These are phyloP conservation scores for Euphorbia peplus DNA, from an alignment of 345 rosid species.

Conservation along the genomic window DNA sequence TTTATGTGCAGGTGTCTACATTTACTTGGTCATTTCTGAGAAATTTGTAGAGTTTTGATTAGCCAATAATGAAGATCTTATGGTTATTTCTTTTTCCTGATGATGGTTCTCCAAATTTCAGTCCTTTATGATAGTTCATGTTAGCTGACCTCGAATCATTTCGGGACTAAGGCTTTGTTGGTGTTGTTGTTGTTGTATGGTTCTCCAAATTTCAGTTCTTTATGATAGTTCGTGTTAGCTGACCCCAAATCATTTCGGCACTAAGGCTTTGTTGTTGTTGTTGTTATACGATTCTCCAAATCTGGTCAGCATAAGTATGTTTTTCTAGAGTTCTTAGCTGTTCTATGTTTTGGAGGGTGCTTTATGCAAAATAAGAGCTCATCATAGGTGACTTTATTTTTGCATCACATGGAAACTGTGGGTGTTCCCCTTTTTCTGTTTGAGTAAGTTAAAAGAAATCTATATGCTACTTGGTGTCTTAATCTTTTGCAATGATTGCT, in stretches of 20 bases:
- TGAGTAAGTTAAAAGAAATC: constrained; percentile 4
- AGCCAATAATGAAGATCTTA: too few species aligned
- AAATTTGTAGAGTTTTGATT: not conserved
- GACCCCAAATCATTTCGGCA: too few species aligned
- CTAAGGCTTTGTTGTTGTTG: too few species aligned
- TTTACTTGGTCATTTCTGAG: not conserved
- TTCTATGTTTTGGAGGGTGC: not conserved
- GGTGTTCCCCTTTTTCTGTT: not conserved
- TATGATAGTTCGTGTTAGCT: too few species aligned
- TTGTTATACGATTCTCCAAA: too few species aligned
- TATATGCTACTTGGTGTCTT: not conserved
- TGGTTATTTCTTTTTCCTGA: not conserved
- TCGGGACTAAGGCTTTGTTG: too few species aligned
- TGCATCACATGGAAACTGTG: not conserved
- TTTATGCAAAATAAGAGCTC: not conserved
- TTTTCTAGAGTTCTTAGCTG: not conserved
- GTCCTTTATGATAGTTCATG: too few species aligned
- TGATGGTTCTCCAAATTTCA: too few species aligned
- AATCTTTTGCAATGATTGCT: not conserved
- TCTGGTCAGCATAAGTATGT: too few species aligned
- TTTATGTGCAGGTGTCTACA: not conserved
- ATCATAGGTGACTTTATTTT: not conserved
- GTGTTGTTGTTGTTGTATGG: too few species aligned
- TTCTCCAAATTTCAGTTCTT: too few species aligned
- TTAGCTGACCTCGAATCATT: too few species aligned